Evolutionary conservation across 23 red algal genomes (phyloP).

Genomic region (Agarophyton chilense): DNA sequence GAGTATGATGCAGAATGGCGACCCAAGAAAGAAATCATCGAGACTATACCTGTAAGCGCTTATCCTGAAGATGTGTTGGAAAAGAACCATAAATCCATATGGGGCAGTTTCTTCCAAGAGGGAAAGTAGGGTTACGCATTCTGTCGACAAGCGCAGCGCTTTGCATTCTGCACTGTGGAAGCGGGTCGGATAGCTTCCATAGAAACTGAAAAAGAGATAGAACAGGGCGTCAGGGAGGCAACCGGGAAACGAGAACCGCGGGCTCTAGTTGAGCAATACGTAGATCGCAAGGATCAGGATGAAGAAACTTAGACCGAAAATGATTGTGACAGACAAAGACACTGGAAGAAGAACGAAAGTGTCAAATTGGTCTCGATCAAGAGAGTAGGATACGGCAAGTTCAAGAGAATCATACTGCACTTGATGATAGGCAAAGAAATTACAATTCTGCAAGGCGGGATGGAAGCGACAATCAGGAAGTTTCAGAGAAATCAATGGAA

Average conservation of each 20-base stretch:
- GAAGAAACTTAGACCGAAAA: not conserved
- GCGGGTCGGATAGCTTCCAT: constrained; percentile 54
- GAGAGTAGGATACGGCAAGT: constrained; percentile 26
- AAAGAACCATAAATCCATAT: constrained; percentile 80
- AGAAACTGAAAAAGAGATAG: constrained; percentile 46
- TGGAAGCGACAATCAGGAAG: not conserved
- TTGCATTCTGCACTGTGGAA: constrained; percentile 57
- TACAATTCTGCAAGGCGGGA: constrained; percentile 2
- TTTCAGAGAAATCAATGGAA: constrained; percentile 51
- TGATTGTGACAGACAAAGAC: constrained; percentile 1
- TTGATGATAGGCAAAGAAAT: not conserved
- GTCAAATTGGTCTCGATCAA: constrained; percentile 34
- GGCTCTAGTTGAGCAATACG: constrained; percentile 33
- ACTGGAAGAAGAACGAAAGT: not conserved
- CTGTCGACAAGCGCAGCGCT: constrained; percentile 67
- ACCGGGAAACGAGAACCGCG: constrained; percentile 44
- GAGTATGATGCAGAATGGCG: constrained; percentile 48
- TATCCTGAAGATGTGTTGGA: constrained; percentile 88
- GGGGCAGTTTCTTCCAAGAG: constrained; percentile 81
- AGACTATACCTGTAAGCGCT: constrained; percentile 49
- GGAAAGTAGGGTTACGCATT: constrained; percentile 85
- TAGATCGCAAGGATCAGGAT: constrained; percentile 15
- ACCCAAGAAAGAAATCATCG: not conserved
- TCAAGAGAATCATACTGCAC: not conserved
- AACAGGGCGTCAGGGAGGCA: constrained; percentile 12